Evolutionary conservation across 164 flowering plant genomes (phyloP).

Genomic region (Nelumbo lutea): DNA sequence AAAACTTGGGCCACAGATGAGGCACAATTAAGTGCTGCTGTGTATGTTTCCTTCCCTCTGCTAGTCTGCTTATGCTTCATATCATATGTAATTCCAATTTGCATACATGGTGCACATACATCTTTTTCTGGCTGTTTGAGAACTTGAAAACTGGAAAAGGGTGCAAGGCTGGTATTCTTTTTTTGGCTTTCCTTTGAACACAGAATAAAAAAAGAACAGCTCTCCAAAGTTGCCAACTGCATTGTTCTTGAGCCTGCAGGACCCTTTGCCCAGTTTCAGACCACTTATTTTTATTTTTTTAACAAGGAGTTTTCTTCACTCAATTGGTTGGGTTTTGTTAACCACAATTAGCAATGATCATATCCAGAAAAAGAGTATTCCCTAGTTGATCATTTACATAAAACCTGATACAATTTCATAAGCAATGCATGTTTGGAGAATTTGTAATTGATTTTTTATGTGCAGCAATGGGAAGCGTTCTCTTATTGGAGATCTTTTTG

Average conservation of each 20-base stretch:
- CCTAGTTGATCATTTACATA: background rate
- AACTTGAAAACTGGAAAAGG: background rate
- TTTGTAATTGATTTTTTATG: slow-evolving; percentile 29
- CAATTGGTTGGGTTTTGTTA: background rate
- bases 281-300: background rate
- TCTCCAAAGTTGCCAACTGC: no score
- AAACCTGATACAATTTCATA: background rate
- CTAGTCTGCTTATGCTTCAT: background rate
- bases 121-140: background rate
- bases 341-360: background rate
- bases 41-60: slow-evolving; percentile 33
- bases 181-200: no score
- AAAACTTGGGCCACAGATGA: slow-evolving; percentile 99
- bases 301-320: background rate
- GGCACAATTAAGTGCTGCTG: slow-evolving; percentile 41
- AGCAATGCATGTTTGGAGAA: slow-evolving; percentile 19
- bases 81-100: background rate
- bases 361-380: background rate
- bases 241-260: no score
- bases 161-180: no score
- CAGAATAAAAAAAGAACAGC: no score
- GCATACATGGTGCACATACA: background rate
- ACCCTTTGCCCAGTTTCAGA: no score
- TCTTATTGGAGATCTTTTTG: slow-evolving; percentile 94
- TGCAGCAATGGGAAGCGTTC: slow-evolving; percentile 78